Conservation (phyloP, 108 stramenopile species). For the Chaetoceros muelleri region DNA sequence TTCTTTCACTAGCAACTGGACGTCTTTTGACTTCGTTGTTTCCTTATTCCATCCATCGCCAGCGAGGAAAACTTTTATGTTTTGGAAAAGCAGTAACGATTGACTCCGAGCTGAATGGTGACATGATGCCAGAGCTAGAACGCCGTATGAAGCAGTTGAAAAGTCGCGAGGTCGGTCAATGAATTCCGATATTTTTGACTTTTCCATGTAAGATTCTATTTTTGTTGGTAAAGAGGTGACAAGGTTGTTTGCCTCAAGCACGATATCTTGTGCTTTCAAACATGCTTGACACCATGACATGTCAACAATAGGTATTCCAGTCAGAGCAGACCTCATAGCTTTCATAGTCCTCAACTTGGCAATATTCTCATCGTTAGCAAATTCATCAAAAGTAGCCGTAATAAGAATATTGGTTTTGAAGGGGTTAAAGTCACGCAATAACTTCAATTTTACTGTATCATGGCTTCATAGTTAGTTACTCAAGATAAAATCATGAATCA, state of each 20-base stretch:
- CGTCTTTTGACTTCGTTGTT: slow-evolving; percentile 16
- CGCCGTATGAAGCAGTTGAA: not conserved
- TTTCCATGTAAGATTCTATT: not conserved
- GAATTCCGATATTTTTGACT: not conserved
- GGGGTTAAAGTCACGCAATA: slow-evolving; percentile 37
- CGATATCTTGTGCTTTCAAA: slow-evolving; percentile 9
- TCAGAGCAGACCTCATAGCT: slow-evolving; percentile 59
- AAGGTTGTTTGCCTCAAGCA: not conserved
- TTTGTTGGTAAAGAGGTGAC: not conserved
- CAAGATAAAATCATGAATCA: too few relatives aligned
- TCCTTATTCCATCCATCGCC: not conserved
- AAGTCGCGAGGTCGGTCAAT: not conserved
- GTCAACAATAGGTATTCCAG: slow-evolving; percentile 64
- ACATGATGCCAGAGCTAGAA: not conserved
- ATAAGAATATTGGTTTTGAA: slow-evolving; percentile 55
- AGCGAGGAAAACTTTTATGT: not conserved
- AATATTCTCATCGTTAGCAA: slow-evolving; percentile 13
- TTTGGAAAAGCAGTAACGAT: not conserved
- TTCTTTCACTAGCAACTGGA: slow-evolving; percentile 37
- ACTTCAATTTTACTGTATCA: slow-evolving; percentile 35
- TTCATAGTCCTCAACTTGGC: slow-evolving; percentile 56
- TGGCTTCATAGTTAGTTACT: too few relatives aligned
- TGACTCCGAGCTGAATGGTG: too few relatives aligned
- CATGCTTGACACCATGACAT: slow-evolving; percentile 49
- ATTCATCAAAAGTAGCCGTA: slow-evolving; percentile 20